These are phyloP conservation scores for Rasamsonia emersonii DNA, from an alignment of 2,329 filamentous ascomycete genomes.

Conservation along the genomic window DNA sequence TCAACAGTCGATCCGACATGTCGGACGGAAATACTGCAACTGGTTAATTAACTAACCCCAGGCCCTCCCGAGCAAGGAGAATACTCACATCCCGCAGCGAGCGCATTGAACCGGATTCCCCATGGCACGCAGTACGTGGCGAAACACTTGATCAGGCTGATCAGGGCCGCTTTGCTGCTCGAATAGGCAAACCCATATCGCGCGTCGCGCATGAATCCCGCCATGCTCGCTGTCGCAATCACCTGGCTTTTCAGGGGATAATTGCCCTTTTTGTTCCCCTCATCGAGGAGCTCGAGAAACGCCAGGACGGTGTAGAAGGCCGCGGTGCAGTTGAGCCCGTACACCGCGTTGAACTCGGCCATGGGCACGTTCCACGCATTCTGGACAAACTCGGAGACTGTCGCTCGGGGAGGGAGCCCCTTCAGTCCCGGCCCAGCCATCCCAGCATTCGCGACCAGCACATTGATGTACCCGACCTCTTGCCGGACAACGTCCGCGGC, in stretches of 20 bases:
- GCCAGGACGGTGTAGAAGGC: slow-evolving; percentile 23
- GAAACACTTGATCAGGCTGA: slow-evolving; percentile 10
- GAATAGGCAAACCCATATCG: slow-evolving; percentile 9
- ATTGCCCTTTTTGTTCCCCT: slow-evolving; percentile 15
- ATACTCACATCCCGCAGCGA: slow-evolving; percentile 14
- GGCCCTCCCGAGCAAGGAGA: no score
- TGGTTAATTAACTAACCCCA: no score
- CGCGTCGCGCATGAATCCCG: slow-evolving; percentile 14
- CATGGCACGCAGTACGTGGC: slow-evolving; percentile 6
- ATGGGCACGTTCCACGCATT: slow-evolving; percentile 20
- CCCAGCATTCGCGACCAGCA: slow-evolving; percentile 43
- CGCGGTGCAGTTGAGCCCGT: slow-evolving; percentile 20
- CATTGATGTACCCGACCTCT: slow-evolving; percentile 40
- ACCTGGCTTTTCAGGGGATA: slow-evolving; percentile 13
- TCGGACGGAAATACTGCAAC: slow-evolving; percentile 8
- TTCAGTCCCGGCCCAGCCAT: slow-evolving; percentile 31
- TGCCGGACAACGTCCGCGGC: slow-evolving; percentile 33
- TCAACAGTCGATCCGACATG: no score
- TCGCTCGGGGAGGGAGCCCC: slow-evolving; percentile 27
- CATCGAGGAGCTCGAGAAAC: slow-evolving; percentile 25
- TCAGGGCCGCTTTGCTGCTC: slow-evolving; percentile 14
- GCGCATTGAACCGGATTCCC: slow-evolving; percentile 13
- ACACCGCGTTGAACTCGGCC: slow-evolving; percentile 15
- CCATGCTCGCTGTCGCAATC: slow-evolving; percentile 13
- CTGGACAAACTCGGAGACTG: slow-evolving; percentile 19